Conservation (phyloP, 805 yeast genomes). For the Starmerella scarabaei region DNA sequence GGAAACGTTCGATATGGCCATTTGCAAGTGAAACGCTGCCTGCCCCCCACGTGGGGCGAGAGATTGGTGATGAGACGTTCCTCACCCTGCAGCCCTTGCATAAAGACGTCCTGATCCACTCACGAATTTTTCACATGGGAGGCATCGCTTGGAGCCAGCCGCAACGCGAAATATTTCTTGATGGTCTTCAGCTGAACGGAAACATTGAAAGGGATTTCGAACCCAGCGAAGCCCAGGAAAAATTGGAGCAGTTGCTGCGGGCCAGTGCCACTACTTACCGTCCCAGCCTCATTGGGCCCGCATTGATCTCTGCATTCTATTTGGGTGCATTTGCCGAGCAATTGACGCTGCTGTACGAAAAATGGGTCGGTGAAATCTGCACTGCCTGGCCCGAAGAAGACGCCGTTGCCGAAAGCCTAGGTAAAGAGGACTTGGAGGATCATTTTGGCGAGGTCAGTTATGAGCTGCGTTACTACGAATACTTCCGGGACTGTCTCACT, state of each 20-base stretch:
- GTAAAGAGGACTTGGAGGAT: constrained; percentile 25
- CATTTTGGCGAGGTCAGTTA: constrained; percentile 25
- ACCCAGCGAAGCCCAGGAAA: constrained; percentile 4
- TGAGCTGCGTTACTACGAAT: constrained; percentile 29
- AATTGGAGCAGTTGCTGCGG: constrained; percentile 18
- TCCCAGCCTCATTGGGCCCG: constrained; percentile 9
- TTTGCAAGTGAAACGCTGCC: too few relatives aligned
- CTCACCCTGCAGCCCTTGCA: too few relatives aligned
- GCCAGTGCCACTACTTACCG: constrained; percentile 13
- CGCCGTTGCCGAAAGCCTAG: constrained; percentile 29
- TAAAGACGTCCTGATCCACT: too few relatives aligned
- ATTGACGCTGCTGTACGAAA: constrained; percentile 25
- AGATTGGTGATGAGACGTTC: too few relatives aligned
- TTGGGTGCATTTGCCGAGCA: constrained; percentile 28
- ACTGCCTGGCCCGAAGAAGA: constrained; percentile 30
- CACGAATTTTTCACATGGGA: too few relatives aligned
- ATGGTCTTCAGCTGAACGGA: constrained; percentile 11
- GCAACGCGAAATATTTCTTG: constrained; percentile 1
- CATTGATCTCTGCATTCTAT: constrained; percentile 27
- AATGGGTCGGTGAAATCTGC: constrained; percentile 17
- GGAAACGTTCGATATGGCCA: too few relatives aligned
- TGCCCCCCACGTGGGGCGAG: too few relatives aligned
- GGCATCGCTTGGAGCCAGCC: constrained; percentile 7
- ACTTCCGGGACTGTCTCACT: constrained; percentile 29
- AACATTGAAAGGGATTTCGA: constrained; percentile 6